These are phyloP conservation scores for Oryza punctata DNA, from an alignment of 176 grass and related monocot genomes.

Conservation along the genomic window DNA sequence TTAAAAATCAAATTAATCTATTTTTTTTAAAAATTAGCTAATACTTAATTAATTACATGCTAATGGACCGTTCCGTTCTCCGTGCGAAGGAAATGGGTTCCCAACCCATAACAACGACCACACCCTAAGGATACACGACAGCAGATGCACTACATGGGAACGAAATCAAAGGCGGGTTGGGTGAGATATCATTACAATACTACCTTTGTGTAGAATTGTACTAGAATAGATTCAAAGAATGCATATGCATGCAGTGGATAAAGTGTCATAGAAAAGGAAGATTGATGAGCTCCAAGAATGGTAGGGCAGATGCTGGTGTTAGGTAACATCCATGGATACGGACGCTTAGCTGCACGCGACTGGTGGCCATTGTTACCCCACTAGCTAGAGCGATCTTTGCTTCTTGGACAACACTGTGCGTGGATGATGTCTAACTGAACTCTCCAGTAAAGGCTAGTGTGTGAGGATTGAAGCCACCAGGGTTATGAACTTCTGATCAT, in stretches of 20 bases:
- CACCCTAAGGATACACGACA: too few species aligned
- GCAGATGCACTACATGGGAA: not conserved
- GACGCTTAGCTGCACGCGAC: not conserved
- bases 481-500: slow-evolving; percentile 26
- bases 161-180: not conserved
- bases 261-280: slow-evolving; percentile 12
- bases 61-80: too few species aligned
- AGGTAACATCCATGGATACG: slow-evolving; percentile 20
- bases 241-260: not conserved
- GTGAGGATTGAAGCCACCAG: not conserved
- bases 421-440: not conserved
- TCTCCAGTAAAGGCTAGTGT: not conserved
- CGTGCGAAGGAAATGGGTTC: too few species aligned
- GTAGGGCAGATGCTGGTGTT: slow-evolving; percentile 13
- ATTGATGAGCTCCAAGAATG: slow-evolving; percentile 19
- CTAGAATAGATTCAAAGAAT: not conserved
- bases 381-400: not conserved
- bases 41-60: too few species aligned
- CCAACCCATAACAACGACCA: too few species aligned
- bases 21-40: too few species aligned
- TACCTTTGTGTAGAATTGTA: slow-evolving; percentile 30
- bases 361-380: not conserved
- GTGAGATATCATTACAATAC: slow-evolving; percentile 9
- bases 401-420: not conserved
- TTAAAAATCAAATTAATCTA: too few species aligned